Evolutionary conservation across 2,329 filamentous ascomycete species (phyloP), one percentile per base, ranked within the genome.

Genomic region (Colletotrichum orbiculare): DNA sequence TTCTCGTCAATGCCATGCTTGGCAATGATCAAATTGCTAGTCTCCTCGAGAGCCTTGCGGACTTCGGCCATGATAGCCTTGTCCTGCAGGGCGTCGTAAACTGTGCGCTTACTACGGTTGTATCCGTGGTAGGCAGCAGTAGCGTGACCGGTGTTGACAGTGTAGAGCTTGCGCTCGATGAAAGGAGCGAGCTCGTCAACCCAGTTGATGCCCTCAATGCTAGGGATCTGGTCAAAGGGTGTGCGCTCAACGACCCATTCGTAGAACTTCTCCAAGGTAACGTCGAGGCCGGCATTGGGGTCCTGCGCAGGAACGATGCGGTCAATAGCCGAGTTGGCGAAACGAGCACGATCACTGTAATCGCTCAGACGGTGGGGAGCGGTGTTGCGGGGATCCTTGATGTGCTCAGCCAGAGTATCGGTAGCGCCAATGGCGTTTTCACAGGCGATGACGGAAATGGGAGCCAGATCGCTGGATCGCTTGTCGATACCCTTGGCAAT

Each of bases 111-210:
- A 75, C 92, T 89, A 70, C 89, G 87, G 81, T 94, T 87, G 86
- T 97, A 92, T 60, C 94, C 95, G 79, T 96, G 94, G 87, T 98
- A 98, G 66, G 96, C 95, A 17, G 94, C 94, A 8, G 95, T 97
- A 66, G 96, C 96, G 77, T 99, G 96, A 60, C 94, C 92, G 25
- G 96, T 99, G 87, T 99, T 99, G 86, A 99, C 95, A 25, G 96
- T 99, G 86, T 94, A 99, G 69, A 99, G 90, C 87, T 99, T 99
- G 79, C 96, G 94, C 89, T 99, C 96, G 74, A 99, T 98, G 83
- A 95, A 99, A 63, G 96, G 96, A 75, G 90, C 87, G 37, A 99
- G 88, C 81, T 98, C 86, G 69, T 93, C 89, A 65, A 98, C 96
- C 89, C 93, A 97, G 82, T 97, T 92, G 76, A 98, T 90, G 66